These are phyloP conservation scores for Cyclocybe aegerita DNA, from an alignment of 768 basidiomycete species.

Conservation along the genomic window DNA sequence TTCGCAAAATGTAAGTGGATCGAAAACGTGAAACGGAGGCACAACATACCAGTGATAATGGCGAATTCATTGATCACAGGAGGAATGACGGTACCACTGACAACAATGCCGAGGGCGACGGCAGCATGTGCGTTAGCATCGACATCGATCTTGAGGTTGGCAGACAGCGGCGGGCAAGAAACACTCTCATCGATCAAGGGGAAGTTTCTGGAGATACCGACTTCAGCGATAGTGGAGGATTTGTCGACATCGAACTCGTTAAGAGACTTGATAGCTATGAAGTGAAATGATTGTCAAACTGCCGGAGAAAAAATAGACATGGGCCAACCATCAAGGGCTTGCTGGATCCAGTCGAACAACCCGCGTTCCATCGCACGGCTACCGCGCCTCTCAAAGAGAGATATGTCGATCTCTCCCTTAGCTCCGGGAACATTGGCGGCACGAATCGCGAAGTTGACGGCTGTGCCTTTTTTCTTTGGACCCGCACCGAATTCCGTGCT, in stretches of 20 bases:
- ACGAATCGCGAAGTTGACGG: conserved; percentile 32
- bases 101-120: conserved; percentile 38
- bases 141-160: conserved; percentile 26
- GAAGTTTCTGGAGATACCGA: conserved; percentile 30
- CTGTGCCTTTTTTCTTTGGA: no score
- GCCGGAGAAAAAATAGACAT: neutral
- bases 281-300: neutral
- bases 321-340: conserved; percentile 25
- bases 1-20: conserved; percentile 13
- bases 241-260: conserved; percentile 32
- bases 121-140: conserved; percentile 32
- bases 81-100: conserved; percentile 44
- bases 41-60: conserved; percentile 30
- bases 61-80: conserved; percentile 36
- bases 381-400: conserved; percentile 9
- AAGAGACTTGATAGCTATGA: conserved; percentile 16
- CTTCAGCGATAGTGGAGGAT: conserved; percentile 25
- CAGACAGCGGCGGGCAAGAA: conserved; percentile 24
- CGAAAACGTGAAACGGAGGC: neutral
- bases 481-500: conserved; percentile 34
- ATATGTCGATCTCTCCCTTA: conserved; percentile 18
- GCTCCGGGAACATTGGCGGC: conserved; percentile 31
- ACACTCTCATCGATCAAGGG: conserved; percentile 30
- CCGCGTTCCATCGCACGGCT: conserved; percentile 21
- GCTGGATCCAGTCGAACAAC: conserved; percentile 24